Evolutionary conservation across 495 filamentous ascomycete genomes (phyloP).

Genomic region (Penicillium psychrofluorescens): DNA sequence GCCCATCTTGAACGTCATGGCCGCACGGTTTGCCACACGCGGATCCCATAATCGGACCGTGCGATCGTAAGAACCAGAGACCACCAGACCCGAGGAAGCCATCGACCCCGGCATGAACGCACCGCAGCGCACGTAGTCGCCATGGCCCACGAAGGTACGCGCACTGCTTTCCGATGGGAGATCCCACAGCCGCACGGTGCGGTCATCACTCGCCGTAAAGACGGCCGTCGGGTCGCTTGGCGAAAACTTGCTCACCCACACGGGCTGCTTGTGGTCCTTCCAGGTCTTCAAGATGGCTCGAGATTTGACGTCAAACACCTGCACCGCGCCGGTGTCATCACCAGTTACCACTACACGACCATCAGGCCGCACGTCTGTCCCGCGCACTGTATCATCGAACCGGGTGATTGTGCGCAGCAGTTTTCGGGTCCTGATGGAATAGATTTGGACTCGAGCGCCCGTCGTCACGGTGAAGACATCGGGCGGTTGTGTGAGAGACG

Average conservation of each 20-base stretch:
- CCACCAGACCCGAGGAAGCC: slow-evolving; percentile 59
- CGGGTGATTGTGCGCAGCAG: slow-evolving; percentile 85
- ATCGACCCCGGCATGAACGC: slow-evolving; percentile 76
- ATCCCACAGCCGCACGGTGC: slow-evolving; percentile 90
- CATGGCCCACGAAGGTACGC: slow-evolving; percentile 76
- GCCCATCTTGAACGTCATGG: slow-evolving; percentile 88
- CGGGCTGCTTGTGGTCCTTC: slow-evolving; percentile 90
- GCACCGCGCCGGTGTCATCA: slow-evolving; percentile 82
- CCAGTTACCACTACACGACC: slow-evolving; percentile 84
- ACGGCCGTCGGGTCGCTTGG: slow-evolving; percentile 77
- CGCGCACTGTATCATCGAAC: slow-evolving; percentile 82
- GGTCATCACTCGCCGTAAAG: slow-evolving; percentile 82
- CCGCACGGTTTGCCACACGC: slow-evolving; percentile 56
- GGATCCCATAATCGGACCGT: slow-evolving; percentile 94
- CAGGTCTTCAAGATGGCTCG: slow-evolving; percentile 93
- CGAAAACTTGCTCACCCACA: slow-evolving; percentile 85
- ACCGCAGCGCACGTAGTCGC: slow-evolving; percentile 84
- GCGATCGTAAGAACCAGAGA: slow-evolving; percentile 88
- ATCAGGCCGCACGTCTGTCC: slow-evolving; percentile 80
- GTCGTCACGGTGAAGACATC: slow-evolving; percentile 91
- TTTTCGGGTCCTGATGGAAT: slow-evolving; percentile 80
- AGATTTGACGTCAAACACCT: slow-evolving; percentile 86
- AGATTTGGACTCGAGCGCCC: slow-evolving; percentile 86
- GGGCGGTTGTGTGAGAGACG: slow-evolving; percentile 38
- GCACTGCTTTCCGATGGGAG: slow-evolving; percentile 69